A percentile compares a stretch with the other conserved stretches of the same genome.
phyloP scores from a whole-genome alignment of 2,329 filamentous ascomycete species.

The Shiraia sp. region DNA sequence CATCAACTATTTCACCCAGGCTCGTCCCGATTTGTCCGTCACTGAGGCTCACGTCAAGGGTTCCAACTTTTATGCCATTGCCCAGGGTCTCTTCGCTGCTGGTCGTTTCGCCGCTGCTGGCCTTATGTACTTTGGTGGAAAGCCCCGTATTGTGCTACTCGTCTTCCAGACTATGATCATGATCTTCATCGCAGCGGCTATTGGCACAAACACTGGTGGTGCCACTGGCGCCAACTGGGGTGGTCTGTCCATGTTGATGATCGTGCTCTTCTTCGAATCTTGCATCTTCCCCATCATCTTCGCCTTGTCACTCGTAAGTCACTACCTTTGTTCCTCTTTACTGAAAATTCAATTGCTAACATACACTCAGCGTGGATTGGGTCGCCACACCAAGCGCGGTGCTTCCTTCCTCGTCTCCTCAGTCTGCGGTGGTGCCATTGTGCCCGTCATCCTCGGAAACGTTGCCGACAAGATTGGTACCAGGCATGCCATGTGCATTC shows the following conservation, averaged over 20 bases:
- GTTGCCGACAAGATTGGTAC: conserved; percentile 40
- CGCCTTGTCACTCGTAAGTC: conserved; percentile 19
- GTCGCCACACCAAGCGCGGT: conserved; percentile 46
- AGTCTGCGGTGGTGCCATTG: conserved; percentile 42
- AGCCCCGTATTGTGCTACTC: conserved; percentile 44
- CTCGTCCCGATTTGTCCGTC: conserved; percentile 31
- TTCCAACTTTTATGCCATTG: conserved; percentile 45
- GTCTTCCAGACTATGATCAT: conserved; percentile 42
- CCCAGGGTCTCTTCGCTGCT: conserved; percentile 42
- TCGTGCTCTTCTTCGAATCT: conserved; percentile 45
- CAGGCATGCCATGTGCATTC: conserved; percentile 42
- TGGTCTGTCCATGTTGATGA: conserved; percentile 42
- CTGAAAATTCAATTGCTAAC: not conserved
- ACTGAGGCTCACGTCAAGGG: conserved; percentile 37
- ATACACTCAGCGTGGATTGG: conserved; percentile 34
- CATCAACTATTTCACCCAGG: conserved; percentile 45
- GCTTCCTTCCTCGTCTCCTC: conserved; percentile 44
- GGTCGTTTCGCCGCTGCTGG: conserved; percentile 45
- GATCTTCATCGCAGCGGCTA: conserved; percentile 42
- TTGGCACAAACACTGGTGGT: conserved; percentile 37
- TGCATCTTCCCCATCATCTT: conserved; percentile 48
- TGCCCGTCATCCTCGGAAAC: conserved; percentile 42
- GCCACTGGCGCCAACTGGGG: conserved; percentile 39
- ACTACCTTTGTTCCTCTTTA: not conserved
- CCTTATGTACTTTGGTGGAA: conserved; percentile 40